A percentile compares a stretch with the other conserved stretches of the same genome.
phyloP scores from a whole-genome alignment of 768 basidiomycete species.

The Lactarius pseudohatsudake region DNA sequence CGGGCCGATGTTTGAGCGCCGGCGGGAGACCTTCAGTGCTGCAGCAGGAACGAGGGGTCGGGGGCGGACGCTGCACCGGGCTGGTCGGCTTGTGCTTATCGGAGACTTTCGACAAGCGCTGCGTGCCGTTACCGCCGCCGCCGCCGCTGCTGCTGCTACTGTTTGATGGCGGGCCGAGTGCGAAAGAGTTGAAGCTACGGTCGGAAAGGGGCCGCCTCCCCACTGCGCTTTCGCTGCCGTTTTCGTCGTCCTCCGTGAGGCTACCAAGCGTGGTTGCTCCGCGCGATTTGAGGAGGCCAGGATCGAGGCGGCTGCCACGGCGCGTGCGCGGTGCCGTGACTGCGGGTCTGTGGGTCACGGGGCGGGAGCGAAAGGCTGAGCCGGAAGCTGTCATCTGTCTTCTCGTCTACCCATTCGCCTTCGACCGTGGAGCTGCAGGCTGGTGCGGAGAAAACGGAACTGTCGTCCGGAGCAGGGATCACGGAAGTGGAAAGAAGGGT shows the following conservation, averaged over 20 bases:
- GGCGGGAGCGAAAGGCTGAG: constrained; percentile 45
- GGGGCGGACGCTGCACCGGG: constrained; percentile 12
- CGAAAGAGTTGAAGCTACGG: constrained; percentile 58
- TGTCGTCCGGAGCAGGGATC: constrained; percentile 41
- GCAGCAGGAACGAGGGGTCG: constrained; percentile 20
- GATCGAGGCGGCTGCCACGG: constrained; percentile 68
- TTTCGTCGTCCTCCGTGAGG: constrained; percentile 73
- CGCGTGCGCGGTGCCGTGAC: constrained; percentile 20
- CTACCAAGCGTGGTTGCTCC: constrained; percentile 54
- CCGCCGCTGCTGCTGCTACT: constrained; percentile 35
- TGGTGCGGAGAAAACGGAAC: constrained; percentile 40
- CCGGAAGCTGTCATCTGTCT: constrained; percentile 74
- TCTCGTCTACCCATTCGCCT: constrained; percentile 90
- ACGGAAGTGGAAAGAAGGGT: constrained; percentile 32
- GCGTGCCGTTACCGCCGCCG: constrained; percentile 32
- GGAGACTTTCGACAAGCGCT: constrained; percentile 3
- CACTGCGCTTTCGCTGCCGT: constrained; percentile 35
- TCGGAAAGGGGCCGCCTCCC: constrained; percentile 54
- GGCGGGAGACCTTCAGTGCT: constrained; percentile 42
- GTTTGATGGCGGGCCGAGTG: constrained; percentile 46
- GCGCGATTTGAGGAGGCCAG: constrained; percentile 60
- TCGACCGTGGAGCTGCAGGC: constrained; percentile 50
- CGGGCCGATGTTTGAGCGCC: constrained; percentile 77
- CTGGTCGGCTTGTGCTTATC: constrained; percentile 8
- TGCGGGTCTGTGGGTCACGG: constrained; percentile 24